Base-by-base conservation (phyloP, 1,284 basidiomycete genomes). In the Cystobasidium slooffiae region DNA sequence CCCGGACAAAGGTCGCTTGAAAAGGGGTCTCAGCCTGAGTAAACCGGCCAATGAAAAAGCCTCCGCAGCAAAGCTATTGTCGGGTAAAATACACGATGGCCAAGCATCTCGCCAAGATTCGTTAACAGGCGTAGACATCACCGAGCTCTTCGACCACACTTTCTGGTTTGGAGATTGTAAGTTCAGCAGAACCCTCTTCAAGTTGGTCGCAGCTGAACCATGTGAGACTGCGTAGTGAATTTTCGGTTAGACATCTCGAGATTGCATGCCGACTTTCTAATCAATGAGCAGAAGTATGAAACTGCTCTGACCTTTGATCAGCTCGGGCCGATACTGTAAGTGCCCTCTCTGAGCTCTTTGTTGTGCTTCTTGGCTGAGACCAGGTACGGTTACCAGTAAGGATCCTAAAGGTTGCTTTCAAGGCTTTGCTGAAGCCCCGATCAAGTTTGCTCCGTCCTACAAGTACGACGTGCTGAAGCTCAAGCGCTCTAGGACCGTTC, bases 81-180 rank as follows among this genome's bases (percentile, higher is more conserved):
- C 14, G 22, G n/a, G 37, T 5, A 41, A 31, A 49, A 16, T 1
- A 31, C 12, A 7, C 37, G 20, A 9, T 3, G 39, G 66, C 55
- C 22, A 46, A 56, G 31, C 31, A 31, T 53, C 16, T n/a, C 6
- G 52, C 47, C 16, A 61, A 49, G 31, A 39, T 7, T n/a, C 43
- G 24, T 39, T 24, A 7, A 46, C 18, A 22, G 70, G 72, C 14
- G 68, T 79, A 88, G 91, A 93, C 80, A 82, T 92, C 63, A 92
- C 90, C 0, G 91, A 92, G 80, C 87, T 86, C 77, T 94, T 93
- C 78, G 93, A 95, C 80, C 88, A 89, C 78, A 88, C 89, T 0
- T 94, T 94, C 80, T 84, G 93, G 51, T 91, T 87, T 77, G 92
- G 92, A 3, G 92, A 93, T 81, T 86, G 81, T 80, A 78, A 79